Evolutionary conservation across 805 yeast genomes (phyloP).

Genomic region (Cyberlindnera lachancei): DNA sequence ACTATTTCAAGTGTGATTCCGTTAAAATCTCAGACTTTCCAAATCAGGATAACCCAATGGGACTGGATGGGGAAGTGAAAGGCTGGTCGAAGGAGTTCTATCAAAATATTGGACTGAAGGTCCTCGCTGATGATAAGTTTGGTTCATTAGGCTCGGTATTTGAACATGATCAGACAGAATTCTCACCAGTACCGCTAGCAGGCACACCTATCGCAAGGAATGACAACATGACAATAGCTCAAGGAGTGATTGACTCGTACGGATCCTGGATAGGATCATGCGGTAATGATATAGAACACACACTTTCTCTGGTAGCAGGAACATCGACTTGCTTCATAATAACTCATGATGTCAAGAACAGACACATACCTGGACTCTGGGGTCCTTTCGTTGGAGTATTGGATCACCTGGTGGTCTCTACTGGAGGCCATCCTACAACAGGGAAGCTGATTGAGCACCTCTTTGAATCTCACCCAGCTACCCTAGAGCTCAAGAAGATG

Average conservation of each 20-base stretch:
- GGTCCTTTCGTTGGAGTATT: conserved; percentile 45
- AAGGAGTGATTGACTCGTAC: conserved; percentile 56
- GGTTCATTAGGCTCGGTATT: conserved; percentile 27
- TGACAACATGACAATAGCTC: conserved; percentile 21
- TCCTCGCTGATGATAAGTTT: conserved; percentile 10
- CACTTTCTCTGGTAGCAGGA: conserved; percentile 50
- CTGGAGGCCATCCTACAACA: conserved; percentile 54
- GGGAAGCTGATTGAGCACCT: conserved; percentile 46
- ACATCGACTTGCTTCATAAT: conserved; percentile 51
- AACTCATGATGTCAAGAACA: conserved; percentile 19
- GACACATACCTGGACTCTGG: conserved; percentile 43
- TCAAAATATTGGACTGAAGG: conserved; percentile 13
- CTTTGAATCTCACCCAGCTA: conserved; percentile 35
- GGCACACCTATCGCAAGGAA: conserved; percentile 24
- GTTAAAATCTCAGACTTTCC: conserved; percentile 3
- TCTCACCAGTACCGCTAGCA: conserved; percentile 19
- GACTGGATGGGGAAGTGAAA: conserved; percentile 50
- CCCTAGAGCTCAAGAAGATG: conserved; percentile 4
- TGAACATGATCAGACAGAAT: neutral
- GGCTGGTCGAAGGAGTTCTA: conserved; percentile 39
- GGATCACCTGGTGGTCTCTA: conserved; percentile 30
- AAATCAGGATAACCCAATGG: conserved; percentile 22
- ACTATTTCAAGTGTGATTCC: conserved; percentile 1
- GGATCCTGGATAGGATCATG: conserved; percentile 43
- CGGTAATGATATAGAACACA: conserved; percentile 14